phyloP scores from a whole-genome alignment of 148 eudicot species.

The Diospyros lotus region DNA sequence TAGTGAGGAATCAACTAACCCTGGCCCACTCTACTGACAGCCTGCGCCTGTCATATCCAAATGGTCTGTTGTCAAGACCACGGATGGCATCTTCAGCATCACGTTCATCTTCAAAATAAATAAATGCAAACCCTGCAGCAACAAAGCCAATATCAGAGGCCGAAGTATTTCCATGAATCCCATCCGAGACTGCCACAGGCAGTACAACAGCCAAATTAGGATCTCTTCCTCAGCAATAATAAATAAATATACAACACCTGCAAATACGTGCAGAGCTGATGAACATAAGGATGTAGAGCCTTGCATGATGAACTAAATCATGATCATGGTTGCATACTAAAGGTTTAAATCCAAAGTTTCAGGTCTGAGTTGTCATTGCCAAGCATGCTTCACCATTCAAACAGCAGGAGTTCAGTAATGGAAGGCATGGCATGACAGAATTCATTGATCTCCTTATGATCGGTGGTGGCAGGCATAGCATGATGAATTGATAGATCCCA shows the following conservation, averaged over 20 bases:
- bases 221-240: conserved; percentile 30
- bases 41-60: conserved; percentile 77
- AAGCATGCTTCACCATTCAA: conserved; percentile 72
- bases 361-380: conserved; percentile 52
- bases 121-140: conserved; percentile 85
- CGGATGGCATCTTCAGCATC: conserved; percentile 88
- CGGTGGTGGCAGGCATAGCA: conserved; percentile 46
- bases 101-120: conserved; percentile 85
- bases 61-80: conserved; percentile 69
- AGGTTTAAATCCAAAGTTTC: conserved; percentile 53
- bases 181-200: conserved; percentile 12
- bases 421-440: conserved; percentile 65
- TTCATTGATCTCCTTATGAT: conserved; percentile 41
- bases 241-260: conserved; percentile 70
- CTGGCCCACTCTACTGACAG: conserved; percentile 95
- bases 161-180: conserved; percentile 7
- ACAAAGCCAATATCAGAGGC: conserved; percentile 19
- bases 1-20: conserved; percentile 32
- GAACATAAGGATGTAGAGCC: conserved; percentile 69
- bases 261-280: conserved; percentile 55
- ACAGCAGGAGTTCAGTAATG: conserved; percentile 65
- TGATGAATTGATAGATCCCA: conserved; percentile 49
- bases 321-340: conserved; percentile 53
- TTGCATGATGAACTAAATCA: conserved; percentile 77
- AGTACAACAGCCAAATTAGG: conserved; percentile 35